phyloP scores from a whole-genome alignment of 306 rosid species.

The Arachis hypogaea region DNA sequence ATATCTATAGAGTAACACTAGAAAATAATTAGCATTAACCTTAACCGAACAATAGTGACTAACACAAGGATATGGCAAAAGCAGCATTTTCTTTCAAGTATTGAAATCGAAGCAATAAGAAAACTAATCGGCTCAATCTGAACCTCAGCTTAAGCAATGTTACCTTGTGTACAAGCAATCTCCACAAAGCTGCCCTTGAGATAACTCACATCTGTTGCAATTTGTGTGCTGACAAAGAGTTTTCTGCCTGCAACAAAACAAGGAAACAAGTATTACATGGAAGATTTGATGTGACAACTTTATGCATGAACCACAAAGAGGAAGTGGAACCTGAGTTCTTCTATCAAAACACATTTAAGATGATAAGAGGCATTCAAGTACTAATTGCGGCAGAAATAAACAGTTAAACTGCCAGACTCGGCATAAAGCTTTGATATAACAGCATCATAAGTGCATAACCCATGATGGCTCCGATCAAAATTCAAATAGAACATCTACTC shows the following conservation, averaged over 20 bases:
- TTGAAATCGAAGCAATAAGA: background rate
- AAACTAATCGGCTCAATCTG: constrained; percentile 22
- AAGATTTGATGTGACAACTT: background rate
- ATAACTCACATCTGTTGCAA: constrained; percentile 67
- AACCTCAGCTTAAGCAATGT: constrained; percentile 34
- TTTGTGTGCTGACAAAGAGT: constrained; percentile 57
- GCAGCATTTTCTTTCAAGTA: background rate
- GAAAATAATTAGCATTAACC: constrained; percentile 14
- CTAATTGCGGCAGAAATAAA: constrained; percentile 4
- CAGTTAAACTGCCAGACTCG: background rate
- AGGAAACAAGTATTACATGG: constrained; percentile 30
- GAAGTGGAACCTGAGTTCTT: constrained; percentile 5
- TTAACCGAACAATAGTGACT: constrained; percentile 1
- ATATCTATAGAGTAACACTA: constrained; percentile 48
- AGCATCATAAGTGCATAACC: background rate
- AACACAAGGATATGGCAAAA: background rate
- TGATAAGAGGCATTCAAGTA: constrained; percentile 4
- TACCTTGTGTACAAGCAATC: constrained; percentile 89
- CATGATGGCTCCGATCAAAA: constrained; percentile 22
- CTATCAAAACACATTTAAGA: constrained; percentile 27
- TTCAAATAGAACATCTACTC: background rate
- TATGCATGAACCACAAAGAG: constrained; percentile 14
- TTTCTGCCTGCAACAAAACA: constrained; percentile 61
- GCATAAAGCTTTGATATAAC: background rate
- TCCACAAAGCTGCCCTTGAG: constrained; percentile 73